Evolutionary conservation across 2,329 filamentous ascomycete species (phyloP).

Genomic region (Lachnellula occidentalis): DNA sequence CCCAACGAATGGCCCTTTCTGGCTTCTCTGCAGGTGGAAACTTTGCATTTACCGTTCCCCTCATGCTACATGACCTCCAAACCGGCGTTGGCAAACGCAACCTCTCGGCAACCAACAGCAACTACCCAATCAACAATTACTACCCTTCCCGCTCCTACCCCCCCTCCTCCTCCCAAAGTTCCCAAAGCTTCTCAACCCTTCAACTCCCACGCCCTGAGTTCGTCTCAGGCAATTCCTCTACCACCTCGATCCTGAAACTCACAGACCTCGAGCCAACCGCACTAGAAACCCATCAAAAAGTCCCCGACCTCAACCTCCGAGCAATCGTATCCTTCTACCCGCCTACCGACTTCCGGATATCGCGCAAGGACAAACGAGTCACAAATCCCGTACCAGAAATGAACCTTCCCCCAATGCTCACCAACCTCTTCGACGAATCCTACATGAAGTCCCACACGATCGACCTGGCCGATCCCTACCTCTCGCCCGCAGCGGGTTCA

Average conservation of each 20-base stretch:
- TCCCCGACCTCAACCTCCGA: slow-evolving; percentile 42
- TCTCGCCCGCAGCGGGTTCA: slow-evolving; percentile 53
- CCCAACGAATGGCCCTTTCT: slow-evolving; percentile 49
- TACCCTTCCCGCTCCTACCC: neutral
- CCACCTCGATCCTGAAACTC: slow-evolving; percentile 24
- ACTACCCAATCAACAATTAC: neutral
- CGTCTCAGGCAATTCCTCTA: slow-evolving; percentile 4
- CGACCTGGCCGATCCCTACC: slow-evolving; percentile 45
- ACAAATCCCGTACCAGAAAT: slow-evolving; percentile 50
- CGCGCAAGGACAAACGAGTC: slow-evolving; percentile 50
- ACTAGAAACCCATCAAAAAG: slow-evolving; percentile 26
- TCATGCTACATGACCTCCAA: slow-evolving; percentile 40
- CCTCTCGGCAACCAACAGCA: slow-evolving; percentile 16
- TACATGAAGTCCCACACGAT: slow-evolving; percentile 48
- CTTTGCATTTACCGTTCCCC: slow-evolving; percentile 35
- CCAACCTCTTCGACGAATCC: slow-evolving; percentile 57
- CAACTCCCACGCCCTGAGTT: slow-evolving; percentile 8
- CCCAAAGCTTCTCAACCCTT: slow-evolving; percentile 11
- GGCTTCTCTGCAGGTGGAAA: slow-evolving; percentile 53
- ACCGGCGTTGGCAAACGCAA: slow-evolving; percentile 34
- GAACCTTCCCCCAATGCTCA: slow-evolving; percentile 52
- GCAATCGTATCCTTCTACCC: slow-evolving; percentile 58
- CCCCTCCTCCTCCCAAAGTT: neutral
- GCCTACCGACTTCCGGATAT: slow-evolving; percentile 54
- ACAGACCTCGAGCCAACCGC: slow-evolving; percentile 27